Evolutionary conservation across 2,329 filamentous ascomycete species (phyloP).

Genomic region (Penicillium sp.): DNA sequence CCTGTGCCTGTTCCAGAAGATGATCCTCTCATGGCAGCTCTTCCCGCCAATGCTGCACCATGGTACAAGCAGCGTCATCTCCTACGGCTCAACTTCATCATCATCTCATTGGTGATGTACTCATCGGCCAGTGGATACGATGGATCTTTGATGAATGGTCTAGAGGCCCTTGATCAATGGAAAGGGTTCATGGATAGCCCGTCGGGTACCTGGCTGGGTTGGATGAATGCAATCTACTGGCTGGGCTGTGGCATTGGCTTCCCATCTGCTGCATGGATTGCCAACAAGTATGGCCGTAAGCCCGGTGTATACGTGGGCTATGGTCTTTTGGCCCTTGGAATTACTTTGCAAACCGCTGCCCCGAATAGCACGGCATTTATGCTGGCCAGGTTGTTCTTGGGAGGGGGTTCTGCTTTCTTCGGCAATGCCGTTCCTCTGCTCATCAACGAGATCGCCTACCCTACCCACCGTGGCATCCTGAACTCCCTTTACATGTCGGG

Average conservation of each 20-base stretch:
- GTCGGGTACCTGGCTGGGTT: constrained; percentile 5
- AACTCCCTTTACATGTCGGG: constrained; percentile 38
- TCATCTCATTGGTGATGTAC: constrained; percentile 8
- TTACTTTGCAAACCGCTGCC: constrained; percentile 29
- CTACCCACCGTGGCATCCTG: constrained; percentile 37
- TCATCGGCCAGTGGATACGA: constrained; percentile 10
- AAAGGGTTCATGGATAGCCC: constrained; percentile 9
- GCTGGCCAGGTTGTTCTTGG: constrained; percentile 39
- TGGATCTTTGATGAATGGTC: constrained; percentile 11
- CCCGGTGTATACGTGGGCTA: constrained; percentile 33
- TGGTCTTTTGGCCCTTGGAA: constrained; percentile 32
- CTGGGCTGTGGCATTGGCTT: constrained; percentile 30
- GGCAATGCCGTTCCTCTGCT: constrained; percentile 37
- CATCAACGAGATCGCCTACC: constrained; percentile 50
- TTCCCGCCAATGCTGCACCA: constrained; percentile 1
- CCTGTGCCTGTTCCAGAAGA: not conserved
- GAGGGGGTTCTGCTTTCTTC: constrained; percentile 35
- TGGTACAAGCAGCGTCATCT: constrained; percentile 10
- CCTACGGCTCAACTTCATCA: constrained; percentile 8
- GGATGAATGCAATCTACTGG: constrained; percentile 29
- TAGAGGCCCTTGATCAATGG: constrained; percentile 9
- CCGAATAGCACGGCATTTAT: constrained; percentile 32
- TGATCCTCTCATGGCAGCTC: constrained; percentile 10
- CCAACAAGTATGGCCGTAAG: constrained; percentile 39
- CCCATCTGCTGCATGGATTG: constrained; percentile 29